phyloP scores from a whole-genome alignment of 768 basidiomycete genomes.

The Leccinum obscurum region DNA sequence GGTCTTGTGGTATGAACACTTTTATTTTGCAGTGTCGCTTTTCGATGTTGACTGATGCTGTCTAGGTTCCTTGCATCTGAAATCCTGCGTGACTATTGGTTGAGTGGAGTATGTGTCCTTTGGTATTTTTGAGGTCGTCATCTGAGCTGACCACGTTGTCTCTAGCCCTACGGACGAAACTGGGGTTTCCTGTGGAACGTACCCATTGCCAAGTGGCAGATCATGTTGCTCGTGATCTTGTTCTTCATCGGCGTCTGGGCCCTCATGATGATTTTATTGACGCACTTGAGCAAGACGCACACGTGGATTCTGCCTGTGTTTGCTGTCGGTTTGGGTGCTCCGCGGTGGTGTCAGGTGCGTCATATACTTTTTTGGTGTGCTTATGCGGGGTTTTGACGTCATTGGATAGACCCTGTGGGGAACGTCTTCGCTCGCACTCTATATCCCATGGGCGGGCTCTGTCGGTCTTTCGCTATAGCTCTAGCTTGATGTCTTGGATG shows the following conservation, averaged over 20 bases:
- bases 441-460: conserved; percentile 89
- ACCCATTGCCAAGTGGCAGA: conserved; percentile 80
- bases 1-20: conserved; percentile 66
- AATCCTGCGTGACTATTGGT: conserved; percentile 86
- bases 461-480: conserved; percentile 90
- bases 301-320: conserved; percentile 96
- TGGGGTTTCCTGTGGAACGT: conserved; percentile 94
- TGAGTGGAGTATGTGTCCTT: conserved; percentile 66
- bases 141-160: conserved; percentile 13
- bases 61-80: conserved; percentile 85
- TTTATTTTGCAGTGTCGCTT: not conserved
- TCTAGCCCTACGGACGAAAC: conserved; percentile 86
- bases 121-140: not conserved
- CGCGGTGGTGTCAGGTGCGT: conserved; percentile 87
- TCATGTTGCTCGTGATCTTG: conserved; percentile 69
- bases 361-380: not conserved
- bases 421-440: conserved; percentile 88
- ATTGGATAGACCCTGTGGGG: conserved; percentile 82
- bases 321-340: conserved; percentile 91
- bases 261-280: conserved; percentile 68
- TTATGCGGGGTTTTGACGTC: conserved; percentile 1
- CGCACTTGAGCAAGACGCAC: conserved; percentile 87
- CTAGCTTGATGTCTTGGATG: conserved; percentile 94
- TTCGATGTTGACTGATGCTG: not conserved
- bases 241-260: conserved; percentile 94